Conservation (phyloP, 257 asterid genomes). For the Ocimum tenuiflorum region DNA sequence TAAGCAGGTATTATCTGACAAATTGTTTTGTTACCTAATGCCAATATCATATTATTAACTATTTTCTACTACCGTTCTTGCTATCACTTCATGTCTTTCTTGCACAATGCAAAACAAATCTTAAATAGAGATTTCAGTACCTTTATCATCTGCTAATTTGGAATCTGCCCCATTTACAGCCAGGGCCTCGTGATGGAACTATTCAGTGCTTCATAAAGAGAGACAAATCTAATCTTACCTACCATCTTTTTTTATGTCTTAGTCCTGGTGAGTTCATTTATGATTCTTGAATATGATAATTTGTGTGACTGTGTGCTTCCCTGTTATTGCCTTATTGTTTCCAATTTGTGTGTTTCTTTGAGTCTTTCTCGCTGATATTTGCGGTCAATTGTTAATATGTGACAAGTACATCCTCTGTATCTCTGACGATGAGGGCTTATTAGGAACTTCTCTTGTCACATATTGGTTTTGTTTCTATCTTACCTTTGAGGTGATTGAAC, state of each 20-base stretch:
- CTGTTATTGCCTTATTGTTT: neutral
- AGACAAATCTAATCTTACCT: constrained; percentile 50
- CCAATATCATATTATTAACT: neutral
- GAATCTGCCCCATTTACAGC: constrained; percentile 26
- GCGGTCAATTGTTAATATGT: neutral
- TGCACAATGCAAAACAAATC: neutral
- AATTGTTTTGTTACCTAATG: neutral
- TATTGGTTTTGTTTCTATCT: neutral
- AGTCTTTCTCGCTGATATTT: neutral
- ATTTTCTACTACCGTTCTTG: neutral
- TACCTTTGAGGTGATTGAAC: neutral
- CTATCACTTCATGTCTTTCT: neutral
- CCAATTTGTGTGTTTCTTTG: neutral
- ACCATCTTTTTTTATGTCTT: constrained; percentile 54
- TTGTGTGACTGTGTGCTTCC: neutral
- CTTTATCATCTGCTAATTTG: neutral
- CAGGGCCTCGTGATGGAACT: constrained; percentile 57
- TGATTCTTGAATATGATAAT: neutral
- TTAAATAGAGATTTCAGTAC: neutral
- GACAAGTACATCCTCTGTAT: neutral
- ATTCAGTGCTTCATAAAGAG: constrained; percentile 68
- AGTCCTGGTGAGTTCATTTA: constrained; percentile 44
- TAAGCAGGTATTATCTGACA: constrained; percentile 36
- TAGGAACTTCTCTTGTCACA: neutral
- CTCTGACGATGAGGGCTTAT: neutral